Evolutionary conservation across 192 early-diverging fungal species (phyloP).

Genomic region (Neocallimastix lanati): DNA sequence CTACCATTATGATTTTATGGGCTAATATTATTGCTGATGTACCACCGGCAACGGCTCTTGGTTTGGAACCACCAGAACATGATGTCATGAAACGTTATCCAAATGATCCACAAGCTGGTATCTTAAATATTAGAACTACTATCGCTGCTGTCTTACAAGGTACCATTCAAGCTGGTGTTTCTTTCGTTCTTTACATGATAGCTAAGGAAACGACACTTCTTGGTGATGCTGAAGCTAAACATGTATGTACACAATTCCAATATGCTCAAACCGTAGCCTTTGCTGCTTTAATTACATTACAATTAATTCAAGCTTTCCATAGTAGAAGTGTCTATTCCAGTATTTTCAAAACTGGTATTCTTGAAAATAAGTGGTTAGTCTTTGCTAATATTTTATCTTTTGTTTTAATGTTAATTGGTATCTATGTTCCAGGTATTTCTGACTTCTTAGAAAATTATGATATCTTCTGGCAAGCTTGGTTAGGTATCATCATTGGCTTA

Average conservation of each 20-base stretch:
- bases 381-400: constrained; percentile 51
- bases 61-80: constrained; percentile 67
- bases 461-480: not conserved
- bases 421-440: constrained; percentile 48
- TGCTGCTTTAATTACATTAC: constrained; percentile 62
- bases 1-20: constrained; percentile 86
- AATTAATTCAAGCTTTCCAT: constrained; percentile 73
- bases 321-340: constrained; percentile 52
- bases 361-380: constrained; percentile 67
- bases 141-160: constrained; percentile 55
- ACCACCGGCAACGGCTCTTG: constrained; percentile 85
- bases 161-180: constrained; percentile 31
- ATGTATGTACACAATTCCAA: constrained; percentile 8
- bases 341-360: constrained; percentile 55
- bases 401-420: constrained; percentile 49
- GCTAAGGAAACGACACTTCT: constrained; percentile 14
- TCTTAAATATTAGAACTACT: constrained; percentile 46
- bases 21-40: constrained; percentile 97
- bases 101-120: constrained; percentile 50
- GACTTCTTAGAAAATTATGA: not conserved
- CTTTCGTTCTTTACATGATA: constrained; percentile 43
- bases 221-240: not conserved
- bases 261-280: constrained; percentile 44
- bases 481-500: not conserved
- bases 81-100: constrained; percentile 74